A percentile compares a stretch with the other conserved stretches of the same genome.
phyloP scores from a whole-genome alignment of 768 basidiomycete species.

The Boletus bicolor region DNA sequence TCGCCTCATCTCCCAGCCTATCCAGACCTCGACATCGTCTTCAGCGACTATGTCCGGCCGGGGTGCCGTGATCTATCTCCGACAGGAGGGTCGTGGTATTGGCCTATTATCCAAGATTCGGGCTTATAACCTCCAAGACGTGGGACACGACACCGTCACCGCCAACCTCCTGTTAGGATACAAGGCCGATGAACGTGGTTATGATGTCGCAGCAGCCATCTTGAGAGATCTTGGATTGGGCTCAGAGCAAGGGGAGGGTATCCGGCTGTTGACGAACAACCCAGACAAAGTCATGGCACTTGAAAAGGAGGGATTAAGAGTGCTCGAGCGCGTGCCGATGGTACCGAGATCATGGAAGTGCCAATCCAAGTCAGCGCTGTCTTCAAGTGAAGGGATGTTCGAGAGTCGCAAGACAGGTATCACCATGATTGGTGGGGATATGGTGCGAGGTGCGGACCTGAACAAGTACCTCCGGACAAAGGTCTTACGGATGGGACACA shows the following conservation, averaged over 20 bases:
- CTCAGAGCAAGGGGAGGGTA: constrained; percentile 49
- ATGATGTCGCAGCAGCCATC: constrained; percentile 89
- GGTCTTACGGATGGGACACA: constrained; percentile 95
- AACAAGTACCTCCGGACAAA: constrained; percentile 96
- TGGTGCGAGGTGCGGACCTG: constrained; percentile 77
- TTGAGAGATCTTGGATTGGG: constrained; percentile 82
- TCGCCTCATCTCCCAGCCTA: constrained; percentile 75
- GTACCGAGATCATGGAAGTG: constrained; percentile 82
- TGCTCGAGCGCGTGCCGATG: constrained; percentile 90
- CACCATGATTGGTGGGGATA: constrained; percentile 77
- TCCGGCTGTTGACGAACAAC: constrained; percentile 92
- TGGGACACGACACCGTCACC: constrained; percentile 98
- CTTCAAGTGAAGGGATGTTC: constrained; percentile 2
- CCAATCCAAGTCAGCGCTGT: constrained; percentile 17
- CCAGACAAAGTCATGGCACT: constrained; percentile 94
- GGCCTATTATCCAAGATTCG: constrained; percentile 93
- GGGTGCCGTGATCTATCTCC: constrained; percentile 91
- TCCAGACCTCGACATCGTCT: constrained; percentile 42
- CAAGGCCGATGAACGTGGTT: constrained; percentile 89
- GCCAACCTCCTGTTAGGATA: constrained; percentile 96
- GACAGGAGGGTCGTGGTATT: constrained; percentile 97
- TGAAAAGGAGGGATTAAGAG: constrained; percentile 72
- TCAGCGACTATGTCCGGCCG: constrained; percentile 65
- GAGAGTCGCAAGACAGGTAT: constrained; percentile 53
- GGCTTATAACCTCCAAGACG: constrained; percentile 96